Evolutionary conservation across 495 filamentous ascomycete species (phyloP).

Genomic region (Lasiosphaeria ovina): DNA sequence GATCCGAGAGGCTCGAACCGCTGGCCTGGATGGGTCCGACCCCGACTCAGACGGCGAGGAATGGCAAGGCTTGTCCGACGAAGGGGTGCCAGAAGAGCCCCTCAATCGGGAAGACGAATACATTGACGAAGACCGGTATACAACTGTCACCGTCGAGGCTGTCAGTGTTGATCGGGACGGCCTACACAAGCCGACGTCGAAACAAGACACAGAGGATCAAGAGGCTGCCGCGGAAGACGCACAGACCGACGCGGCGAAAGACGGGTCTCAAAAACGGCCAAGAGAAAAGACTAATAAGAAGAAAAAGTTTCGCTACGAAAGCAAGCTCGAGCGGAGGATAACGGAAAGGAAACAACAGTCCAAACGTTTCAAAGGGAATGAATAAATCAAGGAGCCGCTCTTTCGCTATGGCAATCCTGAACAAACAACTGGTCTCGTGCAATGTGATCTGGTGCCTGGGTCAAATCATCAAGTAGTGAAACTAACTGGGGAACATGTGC

Average conservation of each 20-base stretch:
- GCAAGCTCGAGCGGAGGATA: conserved; percentile 69
- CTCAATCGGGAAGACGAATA: conserved; percentile 89
- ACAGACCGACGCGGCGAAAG: conserved; percentile 25
- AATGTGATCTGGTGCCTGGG: too few species aligned
- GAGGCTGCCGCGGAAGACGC: conserved; percentile 33
- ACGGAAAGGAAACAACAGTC: conserved; percentile 64
- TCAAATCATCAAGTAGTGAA: conserved; percentile 10
- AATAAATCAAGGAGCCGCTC: not conserved
- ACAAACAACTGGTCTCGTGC: too few species aligned
- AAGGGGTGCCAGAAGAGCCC: conserved; percentile 42
- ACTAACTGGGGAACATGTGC: conserved; percentile 7
- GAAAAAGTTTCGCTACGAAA: conserved; percentile 91
- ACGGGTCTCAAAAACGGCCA: conserved; percentile 42
- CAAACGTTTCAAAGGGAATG: conserved; percentile 45
- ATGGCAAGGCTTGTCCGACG: conserved; percentile 62
- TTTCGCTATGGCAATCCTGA: too few species aligned
- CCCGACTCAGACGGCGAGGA: conserved; percentile 46
- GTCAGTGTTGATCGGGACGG: conserved; percentile 77
- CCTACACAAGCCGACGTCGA: conserved; percentile 51
- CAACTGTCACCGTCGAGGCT: conserved; percentile 90
- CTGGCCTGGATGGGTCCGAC: conserved; percentile 37
- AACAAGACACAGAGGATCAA: conserved; percentile 34
- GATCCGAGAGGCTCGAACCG: conserved; percentile 53
- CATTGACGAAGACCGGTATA: conserved; percentile 92
- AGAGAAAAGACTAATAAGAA: conserved; percentile 67